A percentile compares a stretch with the other conserved stretches of the same genome.
phyloP scores from a whole-genome alignment of 345 rosid species.

The Arabidopsis thaliana region TAIR10.1 NC_003070.9:17568501-17569000 shows the following conservation, averaged over 20 bases:
- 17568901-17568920: conserved; percentile 83
- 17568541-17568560: conserved; percentile 80
- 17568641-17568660: conserved; percentile 71
- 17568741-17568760: not conserved
- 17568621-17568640: conserved; percentile 96
- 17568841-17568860: conserved; percentile 60
- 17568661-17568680: conserved; percentile 86
- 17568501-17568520: conserved; percentile 87
- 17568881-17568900: conserved; percentile 59
- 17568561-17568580: conserved; percentile 84
- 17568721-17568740: not conserved
- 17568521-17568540: conserved; percentile 86
- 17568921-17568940: conserved; percentile 77
- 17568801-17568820: conserved; percentile 76
- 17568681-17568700: conserved; percentile 88
- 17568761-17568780: conserved; percentile 50
- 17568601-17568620: conserved; percentile 89
- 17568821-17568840: conserved; percentile 66
- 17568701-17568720: conserved; percentile 50
- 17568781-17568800: conserved; percentile 90
- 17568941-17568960: conserved; percentile 73
- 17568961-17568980: conserved; percentile 86
- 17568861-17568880: conserved; percentile 68
- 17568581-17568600: conserved; percentile 79
- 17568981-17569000: conserved; percentile 70